These are phyloP conservation scores for Rhamnella rubrinervis DNA, from an alignment of 331 rosid species.

Conservation along the genomic window DNA sequence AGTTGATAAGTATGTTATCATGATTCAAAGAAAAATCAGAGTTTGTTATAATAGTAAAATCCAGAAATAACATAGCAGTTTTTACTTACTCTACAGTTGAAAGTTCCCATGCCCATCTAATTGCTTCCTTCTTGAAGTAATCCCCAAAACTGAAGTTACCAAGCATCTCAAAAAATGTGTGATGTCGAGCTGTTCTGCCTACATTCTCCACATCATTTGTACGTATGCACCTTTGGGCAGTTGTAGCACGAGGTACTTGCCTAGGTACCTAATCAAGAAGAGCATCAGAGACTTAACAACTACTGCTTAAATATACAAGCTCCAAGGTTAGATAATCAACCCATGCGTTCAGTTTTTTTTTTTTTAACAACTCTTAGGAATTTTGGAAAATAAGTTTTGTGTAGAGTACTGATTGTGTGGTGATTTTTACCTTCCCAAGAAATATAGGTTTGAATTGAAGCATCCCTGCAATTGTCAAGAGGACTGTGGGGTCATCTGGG, in stretches of 20 bases:
- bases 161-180: constrained; percentile 94
- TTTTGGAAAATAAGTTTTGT: no score
- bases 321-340: no score
- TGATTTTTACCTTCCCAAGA: constrained; percentile 61
- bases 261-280: constrained; percentile 51
- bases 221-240: constrained; percentile 86
- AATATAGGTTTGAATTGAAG: constrained; percentile 93
- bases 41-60: neutral
- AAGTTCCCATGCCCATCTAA: constrained; percentile 93
- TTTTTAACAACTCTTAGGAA: no score
- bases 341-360: no score
- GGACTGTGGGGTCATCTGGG: constrained; percentile 90
- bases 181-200: constrained; percentile 82
- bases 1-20: constrained; percentile 2
- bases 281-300: no score
- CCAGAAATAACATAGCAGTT: constrained; percentile 6
- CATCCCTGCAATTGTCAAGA: constrained; percentile 92
- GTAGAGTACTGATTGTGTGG: no score
- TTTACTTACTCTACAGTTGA: constrained; percentile 68
- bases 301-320: no score
- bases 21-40: constrained; percentile 14
- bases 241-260: constrained; percentile 72
- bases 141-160: constrained; percentile 97
- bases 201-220: constrained; percentile 84
- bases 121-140: constrained; percentile 93